Conservation (phyloP, 2,329 filamentous ascomycete genomes). For the Zymoseptoria pseudotritici region DNA sequence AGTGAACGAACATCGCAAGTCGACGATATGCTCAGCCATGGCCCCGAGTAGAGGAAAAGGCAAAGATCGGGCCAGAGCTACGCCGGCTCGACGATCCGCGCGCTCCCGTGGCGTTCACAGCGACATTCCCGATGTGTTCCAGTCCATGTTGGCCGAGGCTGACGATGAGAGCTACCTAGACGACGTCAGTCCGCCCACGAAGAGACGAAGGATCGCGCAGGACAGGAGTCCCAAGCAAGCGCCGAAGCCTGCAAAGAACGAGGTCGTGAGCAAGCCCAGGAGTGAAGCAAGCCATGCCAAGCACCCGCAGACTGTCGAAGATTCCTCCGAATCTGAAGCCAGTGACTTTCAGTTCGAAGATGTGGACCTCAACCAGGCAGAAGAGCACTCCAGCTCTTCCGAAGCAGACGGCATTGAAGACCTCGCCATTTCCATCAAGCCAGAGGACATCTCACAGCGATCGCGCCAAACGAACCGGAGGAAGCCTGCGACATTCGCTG, state of each 20-base stretch:
- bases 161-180: conserved; percentile 9
- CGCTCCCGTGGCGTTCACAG: conserved; percentile 8
- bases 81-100: conserved; percentile 6
- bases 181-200: conserved; percentile 23
- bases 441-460: conserved; percentile 26
- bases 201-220: conserved; percentile 14
- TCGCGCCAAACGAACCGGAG: conserved; percentile 33
- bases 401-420: conserved; percentile 30
- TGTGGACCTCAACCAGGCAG: conserved; percentile 40
- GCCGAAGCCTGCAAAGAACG: neutral
- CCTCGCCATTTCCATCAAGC: conserved; percentile 36
- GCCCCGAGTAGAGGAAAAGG: conserved; percentile 25
- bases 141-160: conserved; percentile 26
- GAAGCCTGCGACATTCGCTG: conserved; percentile 48
- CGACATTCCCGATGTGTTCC: conserved; percentile 20
- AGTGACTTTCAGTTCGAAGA: conserved; percentile 59
- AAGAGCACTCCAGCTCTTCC: conserved; percentile 15
- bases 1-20: neutral
- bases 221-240: neutral
- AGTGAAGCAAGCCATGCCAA: neutral
- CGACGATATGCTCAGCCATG: conserved; percentile 13
- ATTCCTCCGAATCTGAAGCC: conserved; percentile 33
- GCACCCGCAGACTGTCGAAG: conserved; percentile 23
- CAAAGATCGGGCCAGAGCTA: conserved; percentile 5
- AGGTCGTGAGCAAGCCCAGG: neutral